Base-by-base conservation (phyloP, 371 early-diverging fungal genomes). In the Nematocida sp. region DNA sequence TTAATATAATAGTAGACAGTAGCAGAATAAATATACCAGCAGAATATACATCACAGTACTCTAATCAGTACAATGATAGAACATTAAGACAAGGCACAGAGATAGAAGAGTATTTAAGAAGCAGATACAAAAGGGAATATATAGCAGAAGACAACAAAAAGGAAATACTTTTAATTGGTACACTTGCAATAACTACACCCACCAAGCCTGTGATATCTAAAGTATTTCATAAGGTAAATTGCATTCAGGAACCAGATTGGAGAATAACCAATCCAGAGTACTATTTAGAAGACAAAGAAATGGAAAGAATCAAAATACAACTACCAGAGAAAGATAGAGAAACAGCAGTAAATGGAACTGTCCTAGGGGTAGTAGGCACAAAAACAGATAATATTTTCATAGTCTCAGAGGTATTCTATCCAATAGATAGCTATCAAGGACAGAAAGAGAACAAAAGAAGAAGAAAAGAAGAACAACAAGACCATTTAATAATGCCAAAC, bases 31-130 rank as follows among this genome's bases (percentile, higher is more conserved):
- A n/a, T n/a, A n/a, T n/a, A n/a, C n/a, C n/a, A n/a, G n/a, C 7
- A 17, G 55, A 4, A 3, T 32, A 60, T 19, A 62, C 5, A 27
- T 3, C 43, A 3, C 66, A 60, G 48, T 65, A 62, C 35, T 23
- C 57, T 31, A 11, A 32, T 21, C 21, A 65, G 66, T 62, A 65
- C 32, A 61, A 35, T 21, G 43, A 43, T 23, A 29, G 61, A 61
- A 37, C 38, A 5, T 9, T 27, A 29, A 41, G 43, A 21, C 37
- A 43, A 17, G 61, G 61, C 9, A 7, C 4, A n/a, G 3, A 9
- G 17, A 23, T 61, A 5, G 61, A 61, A 34, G 32, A 38, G 61
- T 4, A 57, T 34, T 11, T 17, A 31, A 13, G 32, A 57, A 11
- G 11, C 9, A 34, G 57, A 41, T 37, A 11, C 40, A 37, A 9